Percentiles rank a stretch among this genome's conserved stretches.
These are phyloP conservation scores for Ordospora pajunii DNA, from an alignment of 371 early-diverging fungal species.

Conservation along the genomic window DNA sequence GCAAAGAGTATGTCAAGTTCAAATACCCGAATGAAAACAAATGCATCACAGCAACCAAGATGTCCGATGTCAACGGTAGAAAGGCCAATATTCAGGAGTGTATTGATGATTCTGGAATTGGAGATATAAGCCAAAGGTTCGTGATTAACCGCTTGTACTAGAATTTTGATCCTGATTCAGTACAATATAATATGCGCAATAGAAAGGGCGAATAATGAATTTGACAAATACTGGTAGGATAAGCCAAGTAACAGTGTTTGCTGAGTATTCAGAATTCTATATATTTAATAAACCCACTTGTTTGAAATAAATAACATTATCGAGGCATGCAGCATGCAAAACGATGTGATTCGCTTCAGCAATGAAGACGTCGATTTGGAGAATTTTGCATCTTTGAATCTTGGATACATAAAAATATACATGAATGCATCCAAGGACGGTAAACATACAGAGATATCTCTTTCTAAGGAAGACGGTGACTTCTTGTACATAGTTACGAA, in stretches of 20 bases:
- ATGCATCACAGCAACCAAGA: background rate
- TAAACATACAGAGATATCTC: background rate
- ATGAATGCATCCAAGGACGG: background rate
- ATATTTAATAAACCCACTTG: no score
- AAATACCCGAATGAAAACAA: background rate
- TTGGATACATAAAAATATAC: conserved; percentile 5
- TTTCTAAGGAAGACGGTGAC: conserved; percentile 7
- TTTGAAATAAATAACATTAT: background rate
- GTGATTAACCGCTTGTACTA: no score
- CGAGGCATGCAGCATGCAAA: background rate
- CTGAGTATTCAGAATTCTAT: background rate
- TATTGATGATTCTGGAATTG: background rate
- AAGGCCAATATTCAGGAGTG: background rate
- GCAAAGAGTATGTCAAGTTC: background rate
- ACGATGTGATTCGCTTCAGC: background rate
- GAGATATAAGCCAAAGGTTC: background rate
- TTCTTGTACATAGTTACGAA: conserved; percentile 14
- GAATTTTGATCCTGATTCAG: background rate
- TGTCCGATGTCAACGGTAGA: background rate
- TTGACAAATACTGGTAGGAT: background rate
- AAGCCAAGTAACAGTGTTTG: background rate
- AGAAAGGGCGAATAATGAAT: background rate
- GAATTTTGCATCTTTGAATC: background rate
- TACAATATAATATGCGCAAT: no score
- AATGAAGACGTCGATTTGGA: background rate